Conservation (phyloP, 202 grass and related monocot genomes). For the Brachypodium distachyon region DNA sequence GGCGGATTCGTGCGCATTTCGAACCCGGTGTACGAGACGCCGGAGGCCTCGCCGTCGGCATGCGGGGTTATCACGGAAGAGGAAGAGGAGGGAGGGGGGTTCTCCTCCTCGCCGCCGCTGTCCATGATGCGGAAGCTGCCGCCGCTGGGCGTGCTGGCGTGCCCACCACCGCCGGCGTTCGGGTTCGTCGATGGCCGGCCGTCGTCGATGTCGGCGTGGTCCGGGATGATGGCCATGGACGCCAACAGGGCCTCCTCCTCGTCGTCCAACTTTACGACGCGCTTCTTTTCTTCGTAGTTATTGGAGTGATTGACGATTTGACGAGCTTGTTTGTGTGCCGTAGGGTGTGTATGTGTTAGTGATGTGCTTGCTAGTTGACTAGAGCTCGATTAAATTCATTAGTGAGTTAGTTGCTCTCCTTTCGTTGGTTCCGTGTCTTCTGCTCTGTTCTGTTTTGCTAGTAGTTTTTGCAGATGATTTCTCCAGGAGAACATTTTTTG, state of each 20-base stretch:
- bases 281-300: constrained; percentile 66
- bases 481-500: too few relatives aligned
- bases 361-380: not conserved
- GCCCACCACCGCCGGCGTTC: not conserved
- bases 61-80: constrained; percentile 40
- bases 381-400: constrained; percentile 23
- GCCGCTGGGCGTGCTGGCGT: constrained; percentile 21
- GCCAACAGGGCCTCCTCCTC: constrained; percentile 39
- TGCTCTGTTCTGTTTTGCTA: not conserved
- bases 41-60: constrained; percentile 45
- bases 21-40: constrained; percentile 79
- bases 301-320: too few relatives aligned
- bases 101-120: constrained; percentile 51
- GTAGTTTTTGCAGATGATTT: not conserved
- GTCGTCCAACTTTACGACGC: constrained; percentile 36
- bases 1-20: constrained; percentile 65
- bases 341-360: too few relatives aligned
- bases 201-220: constrained; percentile 12
- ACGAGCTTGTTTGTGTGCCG: too few relatives aligned
- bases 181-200: constrained; percentile 17
- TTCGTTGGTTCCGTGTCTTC: not conserved
- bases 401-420: not conserved
- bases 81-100: not conserved
- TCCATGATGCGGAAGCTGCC: constrained; percentile 58
- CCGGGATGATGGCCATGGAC: constrained; percentile 27